Evolutionary conservation across 495 filamentous ascomycete genomes (phyloP).

Genomic region (Penicillium paxilli): DNA sequence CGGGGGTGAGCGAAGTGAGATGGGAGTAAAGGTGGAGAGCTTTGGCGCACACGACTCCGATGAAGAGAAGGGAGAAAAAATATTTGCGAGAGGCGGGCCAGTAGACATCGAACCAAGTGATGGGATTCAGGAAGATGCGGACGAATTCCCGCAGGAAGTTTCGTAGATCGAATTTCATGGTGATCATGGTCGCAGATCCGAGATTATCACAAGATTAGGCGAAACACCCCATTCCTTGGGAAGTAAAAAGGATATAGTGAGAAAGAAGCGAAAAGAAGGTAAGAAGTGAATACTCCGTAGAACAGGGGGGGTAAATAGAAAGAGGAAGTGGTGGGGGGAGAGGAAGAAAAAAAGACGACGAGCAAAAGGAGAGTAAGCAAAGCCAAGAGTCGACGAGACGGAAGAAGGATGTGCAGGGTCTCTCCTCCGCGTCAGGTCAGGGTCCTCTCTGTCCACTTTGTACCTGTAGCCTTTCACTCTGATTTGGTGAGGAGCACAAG

Average conservation of each 20-base stretch:
- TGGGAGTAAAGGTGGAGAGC: slow-evolving; percentile 40
- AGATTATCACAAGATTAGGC: neutral
- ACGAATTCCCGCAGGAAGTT: slow-evolving; percentile 2
- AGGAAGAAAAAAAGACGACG: neutral
- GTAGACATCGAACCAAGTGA: slow-evolving; percentile 25
- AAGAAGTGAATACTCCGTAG: neutral
- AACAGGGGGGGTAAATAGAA: neutral
- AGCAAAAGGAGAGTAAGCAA: neutral
- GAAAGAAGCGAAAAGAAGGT: neutral
- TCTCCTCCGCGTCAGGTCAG: neutral
- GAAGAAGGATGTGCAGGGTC: neutral
- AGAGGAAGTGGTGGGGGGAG: neutral
- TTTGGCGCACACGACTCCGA: slow-evolving; percentile 37
- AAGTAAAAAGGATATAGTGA: neutral
- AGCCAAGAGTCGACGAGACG: neutral
- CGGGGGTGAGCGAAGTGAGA: slow-evolving; percentile 29
- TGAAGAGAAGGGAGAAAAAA: slow-evolving; percentile 35
- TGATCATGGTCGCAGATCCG: neutral
- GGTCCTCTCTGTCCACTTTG: too few species aligned
- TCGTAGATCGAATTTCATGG: slow-evolving; percentile 8
- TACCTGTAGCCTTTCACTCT: neutral
- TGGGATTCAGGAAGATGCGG: slow-evolving; percentile 19
- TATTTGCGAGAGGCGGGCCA: slow-evolving; percentile 37
- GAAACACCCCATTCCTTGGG: neutral
- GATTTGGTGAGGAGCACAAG: neutral